Base-by-base conservation (phyloP, 257 asterid genomes). In the Plectranthus barbatus region DNA sequence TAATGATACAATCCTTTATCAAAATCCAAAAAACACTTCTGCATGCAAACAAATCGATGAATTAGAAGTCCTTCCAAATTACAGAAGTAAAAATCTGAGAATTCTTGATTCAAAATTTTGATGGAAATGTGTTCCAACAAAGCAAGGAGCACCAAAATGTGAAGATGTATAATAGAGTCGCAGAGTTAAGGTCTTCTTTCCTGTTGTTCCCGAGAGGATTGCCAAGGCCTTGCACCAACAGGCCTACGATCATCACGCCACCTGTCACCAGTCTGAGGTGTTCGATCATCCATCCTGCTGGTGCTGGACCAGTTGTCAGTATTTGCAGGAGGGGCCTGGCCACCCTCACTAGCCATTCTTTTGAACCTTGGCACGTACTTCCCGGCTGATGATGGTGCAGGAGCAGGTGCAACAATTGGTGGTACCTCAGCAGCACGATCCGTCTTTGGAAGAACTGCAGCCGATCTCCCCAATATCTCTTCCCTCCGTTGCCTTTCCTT, bases 401-500 rank as follows among this genome's bases (percentile, higher is more conserved):
- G 14, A 0, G 64, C 46, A 15, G 56, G 34, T 0, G 53, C 51
- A 60, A 44, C 14, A 1, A 41, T 57, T 23, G 62, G 45, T 6
- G 21, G 11, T 23, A 17, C 44, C 26, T 51, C 63, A n/a, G 14
- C 34, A 4, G 55, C 6, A 3, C 9, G 15, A 9, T 26, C 54
- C 0, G 36, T 1, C 42, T n/a, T 34, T n/a, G 50, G 17, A 4
- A 49, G 62, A 40, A 47, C 69, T 3, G 45, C 60, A 15, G 45
- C 19, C 14, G 61, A 37, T 37, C 24, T 50, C 12, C 66, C 58
- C 31, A 67, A 7, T 5, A 67, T 26, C 31, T 57, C 72, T 36
- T 56, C 72, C 59, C 40, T 67, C 51, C 72, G 12, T 24, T 47
- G 65, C 58, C 66, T 45, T 46, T 56, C 72, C 15, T 67, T 67